phyloP scores from a whole-genome alignment of 805 yeast species.

The Ogataea trehaloabstinens region DNA sequence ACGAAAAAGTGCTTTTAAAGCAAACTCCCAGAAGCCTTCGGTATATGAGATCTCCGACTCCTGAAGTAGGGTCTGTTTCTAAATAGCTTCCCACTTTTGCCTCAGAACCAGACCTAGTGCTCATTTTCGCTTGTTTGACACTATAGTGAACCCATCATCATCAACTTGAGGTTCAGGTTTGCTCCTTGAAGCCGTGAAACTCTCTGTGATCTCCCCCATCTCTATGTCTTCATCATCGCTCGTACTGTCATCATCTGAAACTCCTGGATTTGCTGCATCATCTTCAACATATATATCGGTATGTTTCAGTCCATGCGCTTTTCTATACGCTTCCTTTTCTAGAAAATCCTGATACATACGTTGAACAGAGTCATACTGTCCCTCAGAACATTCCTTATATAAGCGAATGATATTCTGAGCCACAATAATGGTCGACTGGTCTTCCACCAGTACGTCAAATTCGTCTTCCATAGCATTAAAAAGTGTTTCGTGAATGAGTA shows the following conservation, averaged over 20 bases:
- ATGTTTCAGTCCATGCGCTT: slow-evolving; percentile 23
- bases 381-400: slow-evolving; percentile 60
- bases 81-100: too few species aligned
- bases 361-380: slow-evolving; percentile 57
- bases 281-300: slow-evolving; percentile 46
- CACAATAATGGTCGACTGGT: slow-evolving; percentile 76
- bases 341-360: slow-evolving; percentile 58
- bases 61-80: too few species aligned
- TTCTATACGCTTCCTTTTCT: slow-evolving; percentile 44
- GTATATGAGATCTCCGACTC: not conserved
- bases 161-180: slow-evolving; percentile 69
- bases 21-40: not conserved
- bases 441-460: slow-evolving; percentile 85
- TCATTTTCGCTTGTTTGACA: slow-evolving; percentile 63
- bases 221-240: slow-evolving; percentile 34
- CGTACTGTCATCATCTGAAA: slow-evolving; percentile 42
- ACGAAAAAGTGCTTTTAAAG: not conserved
- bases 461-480: slow-evolving; percentile 93
- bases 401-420: slow-evolving; percentile 64
- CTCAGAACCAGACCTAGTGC: too few species aligned
- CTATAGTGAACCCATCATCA: slow-evolving; percentile 93
- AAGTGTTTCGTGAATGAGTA: slow-evolving; percentile 79
- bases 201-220: slow-evolving; percentile 21
- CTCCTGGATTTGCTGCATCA: slow-evolving; percentile 65
- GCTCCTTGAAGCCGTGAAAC: slow-evolving; percentile 16